Evolutionary conservation across 148 eudicot genomes (phyloP), one percentile per base, ranked within the genome.

Genomic region (Cornus florida): DNA sequence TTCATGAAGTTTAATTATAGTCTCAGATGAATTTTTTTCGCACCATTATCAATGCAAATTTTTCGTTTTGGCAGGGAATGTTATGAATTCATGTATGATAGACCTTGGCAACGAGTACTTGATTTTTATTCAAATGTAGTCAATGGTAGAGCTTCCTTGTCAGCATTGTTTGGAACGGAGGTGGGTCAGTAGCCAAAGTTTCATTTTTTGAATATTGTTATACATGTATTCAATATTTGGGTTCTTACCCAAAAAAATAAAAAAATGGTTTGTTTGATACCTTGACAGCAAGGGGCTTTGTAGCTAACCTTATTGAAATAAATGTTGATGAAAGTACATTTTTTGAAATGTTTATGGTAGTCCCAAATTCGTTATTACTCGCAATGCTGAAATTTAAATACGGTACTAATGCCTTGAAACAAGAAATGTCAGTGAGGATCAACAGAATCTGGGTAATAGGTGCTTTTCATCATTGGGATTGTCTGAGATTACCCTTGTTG

Each of bases 61-160:
- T 43, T 33, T 31, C 24, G 0, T 8, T 53, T 77, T 68, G 67
- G 75, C 84, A 94, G 98, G 89, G 98, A 95, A 75, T 87, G 91
- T 76, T 92, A 89, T 48, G 76, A 90, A 78, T 93, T 80, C 82
- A 92, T 95, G 97, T 92, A 90, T 83, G 84, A 74, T 12, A 92
- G 88, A 86, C 89, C 92, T 56, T 95, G 98, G 98, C 77, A 89
- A 74, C 82, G 72, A 39, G 92, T 95, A 2, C 82, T 82, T 77
- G 86, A 87, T 39, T 95, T 88, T 70, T 95, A 93, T 78, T 86
- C 86, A 20, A 81, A 86, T 79, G 76, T 89, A 77, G 93, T 93
- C 16, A 86, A 84, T 72, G 91, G 88, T 78, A 75, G 80, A 12
- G 74, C 79, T 48, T 74, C 88, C n/a, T 82, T 95, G 78, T 85